Base-by-base conservation (phyloP, 768 basidiomycete genomes). In the Boletales sp. region DNA sequence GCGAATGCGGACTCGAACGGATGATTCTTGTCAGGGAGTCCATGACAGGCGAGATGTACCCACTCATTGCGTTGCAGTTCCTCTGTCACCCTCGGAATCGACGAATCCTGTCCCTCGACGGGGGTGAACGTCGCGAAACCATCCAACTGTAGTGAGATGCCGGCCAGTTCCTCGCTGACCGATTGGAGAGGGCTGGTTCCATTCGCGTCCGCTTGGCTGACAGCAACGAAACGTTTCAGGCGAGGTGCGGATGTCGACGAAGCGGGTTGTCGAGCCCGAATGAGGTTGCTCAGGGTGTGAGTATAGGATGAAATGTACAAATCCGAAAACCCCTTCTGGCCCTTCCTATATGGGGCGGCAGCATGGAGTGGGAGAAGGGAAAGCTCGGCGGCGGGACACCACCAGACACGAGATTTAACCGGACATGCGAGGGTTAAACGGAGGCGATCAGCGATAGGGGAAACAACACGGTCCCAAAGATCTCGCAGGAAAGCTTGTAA, bases 21-120 rank as follows among this genome's bases (percentile, higher is more conserved):
- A 8, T 51, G 41, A 11, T 4, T 10, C 4, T 3, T 12, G 10
- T 52, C 41, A 6, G 45, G 54, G n/a, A 40, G 14, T 3, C 58
- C 64, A 31, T 66, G 65, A 18, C 64, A 65, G 0, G 62, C 58
- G n/a, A 65, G 43, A 34, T 66, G 24, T 24, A 24, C 3, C 24
- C 24, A 24, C 24, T 24, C 24, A 24, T 24, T 24, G 3, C 5
- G 24, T 24, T 24, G 24, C 24, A 24, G 24, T 24, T 24, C 24
- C 24, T 24, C 24, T 24, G 24, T 24, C 24, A 24, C 24, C 24
- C 24, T 24, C 24, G 24, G 5, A 24, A 24, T 24, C 24, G 5
- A 24, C 24, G 24, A 24, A 24, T 24, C 24, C 5, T 24, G 24
- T 24, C 24, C 24, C 24, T 24, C 24, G 24, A 24, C 5, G 24